phyloP scores from a whole-genome alignment of 768 basidiomycete species.

The Boletus bicolor region DNA sequence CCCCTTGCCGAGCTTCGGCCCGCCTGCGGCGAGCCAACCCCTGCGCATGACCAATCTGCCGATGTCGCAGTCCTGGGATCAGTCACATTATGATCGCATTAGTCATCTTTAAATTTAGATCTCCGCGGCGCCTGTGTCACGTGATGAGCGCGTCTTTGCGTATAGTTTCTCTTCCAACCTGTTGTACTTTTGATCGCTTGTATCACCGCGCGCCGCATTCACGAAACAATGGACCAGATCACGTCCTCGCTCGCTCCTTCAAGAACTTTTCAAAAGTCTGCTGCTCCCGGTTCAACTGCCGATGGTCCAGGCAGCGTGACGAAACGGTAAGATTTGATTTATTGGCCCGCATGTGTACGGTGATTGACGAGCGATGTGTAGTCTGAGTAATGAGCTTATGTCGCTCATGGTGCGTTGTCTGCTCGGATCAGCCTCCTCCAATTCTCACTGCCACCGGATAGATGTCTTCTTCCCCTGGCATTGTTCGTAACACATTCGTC shows the following conservation, averaged over 20 bases:
- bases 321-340: slow-evolving; percentile 57
- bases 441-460: slow-evolving; percentile 29
- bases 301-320: slow-evolving; percentile 76
- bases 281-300: slow-evolving; percentile 46
- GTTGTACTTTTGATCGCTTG: slow-evolving; percentile 2
- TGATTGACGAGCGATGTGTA: slow-evolving; percentile 25
- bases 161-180: slow-evolving; percentile 10
- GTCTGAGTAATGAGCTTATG: slow-evolving; percentile 84
- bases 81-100: neutral
- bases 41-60: too few relatives aligned
- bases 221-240: slow-evolving; percentile 64
- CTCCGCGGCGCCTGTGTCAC: slow-evolving; percentile 12
- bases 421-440: neutral
- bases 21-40: too few relatives aligned
- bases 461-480: slow-evolving; percentile 90
- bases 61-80: too few relatives aligned
- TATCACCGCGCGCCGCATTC: slow-evolving; percentile 18
- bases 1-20: too few relatives aligned
- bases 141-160: slow-evolving; percentile 32
- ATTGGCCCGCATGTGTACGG: neutral
- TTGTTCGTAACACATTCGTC: slow-evolving; percentile 47
- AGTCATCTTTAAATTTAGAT: neutral
- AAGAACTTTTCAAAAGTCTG: slow-evolving; percentile 56
- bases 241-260: slow-evolving; percentile 59
- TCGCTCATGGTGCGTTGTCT: slow-evolving; percentile 70